Conservation (phyloP, 345 rosid species). For the Pistacia integerrima region DNA sequence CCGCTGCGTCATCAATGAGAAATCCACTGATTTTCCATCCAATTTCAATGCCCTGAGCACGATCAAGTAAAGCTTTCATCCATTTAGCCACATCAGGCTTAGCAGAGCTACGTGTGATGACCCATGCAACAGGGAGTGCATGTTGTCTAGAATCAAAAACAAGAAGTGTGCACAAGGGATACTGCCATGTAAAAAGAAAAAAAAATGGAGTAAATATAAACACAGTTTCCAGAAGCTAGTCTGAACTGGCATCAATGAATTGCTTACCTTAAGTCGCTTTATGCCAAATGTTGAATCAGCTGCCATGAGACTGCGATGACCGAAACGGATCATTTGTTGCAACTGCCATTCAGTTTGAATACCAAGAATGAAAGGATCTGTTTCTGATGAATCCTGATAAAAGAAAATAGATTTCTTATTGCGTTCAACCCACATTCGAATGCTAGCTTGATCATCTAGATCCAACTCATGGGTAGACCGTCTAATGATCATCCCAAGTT, state of each 20-base stretch:
- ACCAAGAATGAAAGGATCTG: conserved; percentile 78
- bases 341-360: conserved; percentile 97
- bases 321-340: conserved; percentile 88
- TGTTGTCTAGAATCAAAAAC: conserved; percentile 95
- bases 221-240: background rate
- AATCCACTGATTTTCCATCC: conserved; percentile 80
- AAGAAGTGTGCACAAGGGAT: conserved; percentile 84
- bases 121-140: conserved; percentile 92
- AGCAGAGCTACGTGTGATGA: conserved; percentile 81
- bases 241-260: background rate
- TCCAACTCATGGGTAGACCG: conserved; percentile 89
- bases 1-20: conserved; percentile 84
- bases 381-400: conserved; percentile 80
- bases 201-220: conserved; percentile 20
- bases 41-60: conserved; percentile 62
- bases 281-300: conserved; percentile 91
- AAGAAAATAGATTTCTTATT: conserved; percentile 86
- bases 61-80: conserved; percentile 76
- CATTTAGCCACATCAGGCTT: conserved; percentile 84
- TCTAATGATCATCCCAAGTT: conserved; percentile 88
- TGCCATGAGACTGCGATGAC: conserved; percentile 79
- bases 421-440: conserved; percentile 82
- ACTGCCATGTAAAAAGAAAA: conserved; percentile 49
- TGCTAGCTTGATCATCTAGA: conserved; percentile 90
- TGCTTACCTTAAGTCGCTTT: conserved; percentile 79